These are phyloP conservation scores for Colletotrichum sp. DNA, from an alignment of 2,329 filamentous ascomycete species.

Conservation along the genomic window DNA sequence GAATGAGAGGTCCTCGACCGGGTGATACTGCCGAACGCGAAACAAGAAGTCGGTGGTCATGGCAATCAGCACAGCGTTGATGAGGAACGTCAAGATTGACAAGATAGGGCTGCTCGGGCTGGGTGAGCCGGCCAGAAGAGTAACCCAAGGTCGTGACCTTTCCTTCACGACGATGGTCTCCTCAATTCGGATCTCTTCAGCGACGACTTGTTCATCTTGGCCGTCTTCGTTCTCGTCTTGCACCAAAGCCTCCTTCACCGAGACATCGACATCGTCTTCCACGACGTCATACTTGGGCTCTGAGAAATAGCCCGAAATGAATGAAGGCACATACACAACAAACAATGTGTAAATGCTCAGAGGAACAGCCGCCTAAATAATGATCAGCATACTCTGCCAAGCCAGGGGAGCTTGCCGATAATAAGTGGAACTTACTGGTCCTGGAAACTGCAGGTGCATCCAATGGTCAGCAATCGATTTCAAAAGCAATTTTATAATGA, in stretches of 20 bases:
- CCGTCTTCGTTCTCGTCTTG: constrained; percentile 38
- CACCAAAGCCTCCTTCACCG: constrained; percentile 50
- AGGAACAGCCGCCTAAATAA: constrained; percentile 23
- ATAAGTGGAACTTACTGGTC: constrained; percentile 29
- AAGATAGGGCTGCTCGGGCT: constrained; percentile 70
- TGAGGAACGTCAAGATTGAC: constrained; percentile 70
- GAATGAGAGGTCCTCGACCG: constrained; percentile 79
- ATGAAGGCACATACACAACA: constrained; percentile 69
- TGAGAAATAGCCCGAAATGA: constrained; percentile 62
- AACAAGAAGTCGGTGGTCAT: constrained; percentile 81
- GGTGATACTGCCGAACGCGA: constrained; percentile 72
- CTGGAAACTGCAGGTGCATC: constrained; percentile 26
- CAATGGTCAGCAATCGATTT: background rate
- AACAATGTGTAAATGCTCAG: constrained; percentile 61
- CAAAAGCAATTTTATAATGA: background rate
- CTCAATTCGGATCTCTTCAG: constrained; percentile 63
- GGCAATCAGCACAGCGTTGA: constrained; percentile 73
- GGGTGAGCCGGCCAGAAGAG: constrained; percentile 78
- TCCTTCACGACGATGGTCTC: constrained; percentile 67
- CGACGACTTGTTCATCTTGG: constrained; percentile 37
- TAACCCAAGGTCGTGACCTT: constrained; percentile 63
- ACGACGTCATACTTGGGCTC: constrained; percentile 64
- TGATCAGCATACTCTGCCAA: background rate
- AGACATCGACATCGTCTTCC: constrained; percentile 65
- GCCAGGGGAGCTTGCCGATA: background rate